phyloP scores from a whole-genome alignment of 495 filamentous ascomycete genomes.

The Podospora australis region DNA sequence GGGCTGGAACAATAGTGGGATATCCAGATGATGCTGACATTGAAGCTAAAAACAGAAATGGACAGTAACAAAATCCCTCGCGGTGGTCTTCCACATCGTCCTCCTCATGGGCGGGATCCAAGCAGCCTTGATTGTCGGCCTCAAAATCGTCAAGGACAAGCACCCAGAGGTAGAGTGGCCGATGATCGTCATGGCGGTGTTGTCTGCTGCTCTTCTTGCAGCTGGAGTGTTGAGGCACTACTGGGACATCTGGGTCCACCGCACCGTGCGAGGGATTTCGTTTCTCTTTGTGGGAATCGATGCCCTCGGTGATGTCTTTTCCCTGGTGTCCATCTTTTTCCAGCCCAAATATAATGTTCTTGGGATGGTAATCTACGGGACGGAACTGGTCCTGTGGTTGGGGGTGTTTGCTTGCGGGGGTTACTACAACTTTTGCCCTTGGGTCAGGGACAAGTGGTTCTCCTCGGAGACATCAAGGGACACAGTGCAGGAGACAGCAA shows the following conservation, averaged over 20 bases:
- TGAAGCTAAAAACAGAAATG: no score
- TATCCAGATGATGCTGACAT: no score
- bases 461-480: background rate
- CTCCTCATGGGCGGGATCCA: background rate
- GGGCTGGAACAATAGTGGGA: no score
- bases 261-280: constrained; percentile 57
- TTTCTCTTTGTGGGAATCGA: constrained; percentile 62
- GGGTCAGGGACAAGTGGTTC: constrained; percentile 28
- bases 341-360: constrained; percentile 48
- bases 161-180: constrained; percentile 48
- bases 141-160: background rate
- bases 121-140: background rate
- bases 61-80: background rate
- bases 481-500: background rate
- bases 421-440: constrained; percentile 53
- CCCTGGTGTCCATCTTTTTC: constrained; percentile 55
- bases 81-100: background rate
- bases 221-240: constrained; percentile 36
- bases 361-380: constrained; percentile 56
- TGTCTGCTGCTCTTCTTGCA: constrained; percentile 52
- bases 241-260: constrained; percentile 28
- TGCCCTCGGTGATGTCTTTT: constrained; percentile 57
- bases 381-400: constrained; percentile 55
- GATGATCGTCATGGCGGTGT: constrained; percentile 51
- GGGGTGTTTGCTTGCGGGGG: constrained; percentile 55